Evolutionary conservation across 208 protist genomes (phyloP).

Genomic region (Zelonia costaricensis): DNA sequence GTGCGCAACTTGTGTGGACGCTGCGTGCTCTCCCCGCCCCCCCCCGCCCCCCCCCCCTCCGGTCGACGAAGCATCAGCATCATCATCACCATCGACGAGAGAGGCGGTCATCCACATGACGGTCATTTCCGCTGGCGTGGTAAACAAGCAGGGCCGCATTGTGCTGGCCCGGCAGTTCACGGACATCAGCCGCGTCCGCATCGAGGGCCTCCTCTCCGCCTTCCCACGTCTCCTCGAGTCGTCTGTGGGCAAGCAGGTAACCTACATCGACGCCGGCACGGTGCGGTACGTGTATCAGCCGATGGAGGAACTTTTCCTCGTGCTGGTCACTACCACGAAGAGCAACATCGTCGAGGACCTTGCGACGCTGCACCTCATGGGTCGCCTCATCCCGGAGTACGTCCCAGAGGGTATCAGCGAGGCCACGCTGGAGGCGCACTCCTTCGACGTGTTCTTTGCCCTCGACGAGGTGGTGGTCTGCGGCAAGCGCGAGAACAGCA

Average conservation of each 20-base stretch:
- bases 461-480: constrained; percentile 97
- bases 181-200: constrained; percentile 94
- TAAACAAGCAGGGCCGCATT: constrained; percentile 81
- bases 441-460: constrained; percentile 96
- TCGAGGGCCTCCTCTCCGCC: constrained; percentile 97
- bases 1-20: not conserved
- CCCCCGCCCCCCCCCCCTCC: too few species aligned
- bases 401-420: constrained; percentile 71
- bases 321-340: constrained; percentile 96
- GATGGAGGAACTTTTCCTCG: constrained; percentile 92
- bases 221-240: constrained; percentile 96
- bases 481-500: constrained; percentile 95
- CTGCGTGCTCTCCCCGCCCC: not conserved
- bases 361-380: constrained; percentile 95
- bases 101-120: too few species aligned
- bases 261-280: constrained; percentile 97
- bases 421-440: constrained; percentile 67
- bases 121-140: constrained; percentile 81
- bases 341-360: constrained; percentile 99
- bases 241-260: constrained; percentile 90
- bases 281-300: constrained; percentile 98
- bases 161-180: constrained; percentile 96
- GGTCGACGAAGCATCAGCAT: too few species aligned
- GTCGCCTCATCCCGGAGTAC: constrained; percentile 91
- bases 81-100: too few species aligned